Base-by-base conservation (phyloP, 495 filamentous ascomycete species). In the Lophiotrema nucula region DNA sequence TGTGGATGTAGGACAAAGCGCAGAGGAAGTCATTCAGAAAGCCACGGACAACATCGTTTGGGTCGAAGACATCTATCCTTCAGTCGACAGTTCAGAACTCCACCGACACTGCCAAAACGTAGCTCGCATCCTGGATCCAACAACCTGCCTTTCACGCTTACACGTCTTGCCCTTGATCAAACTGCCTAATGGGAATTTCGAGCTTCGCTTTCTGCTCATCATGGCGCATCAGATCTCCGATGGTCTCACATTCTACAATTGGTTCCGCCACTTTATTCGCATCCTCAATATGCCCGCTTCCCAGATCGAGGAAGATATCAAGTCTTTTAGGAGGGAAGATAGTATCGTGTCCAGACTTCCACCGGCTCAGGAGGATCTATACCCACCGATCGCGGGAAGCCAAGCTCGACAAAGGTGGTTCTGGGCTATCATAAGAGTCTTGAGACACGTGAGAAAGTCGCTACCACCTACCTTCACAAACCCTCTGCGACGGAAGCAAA, bases 331-430 rank as follows among this genome's bases (percentile, higher is more conserved):
- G 5, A 1, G 27, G 6, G 42, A 58, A 13, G 45, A 60, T 13
- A 49, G 23, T 6, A 31, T 70, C 1, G 24, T 10, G 12, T 24
- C 41, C 1, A 49, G 61, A 6, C 61, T 73, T 5, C 72, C 72
- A 11, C 64, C 62, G 0, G 67, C 72, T 12, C 72, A 74, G 64
- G 72, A 74, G 63, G 69, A 70, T 23, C 54, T 69, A 2, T 74
- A 74, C 46, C 72, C 72, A 19, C 56, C 61, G 10, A 48, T 70
- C n/a, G 15, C 56, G 2, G 64, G 67, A 15, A 61, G 37, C n/a
- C 28, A 35, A 31, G 69, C 69, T 11, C 47, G 68, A 6, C 56
- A 66, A 51, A 66, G 70, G 3, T 74, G 72, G 72, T 72, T 66
- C 47, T 74, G 72, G 72, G 62, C 67, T 19, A 60, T 74, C 12